Percentiles rank a stretch among this genome's conserved stretches.
Conservation (phyloP, 352 stramenopile species). For the Pythium dissimile region DNA sequence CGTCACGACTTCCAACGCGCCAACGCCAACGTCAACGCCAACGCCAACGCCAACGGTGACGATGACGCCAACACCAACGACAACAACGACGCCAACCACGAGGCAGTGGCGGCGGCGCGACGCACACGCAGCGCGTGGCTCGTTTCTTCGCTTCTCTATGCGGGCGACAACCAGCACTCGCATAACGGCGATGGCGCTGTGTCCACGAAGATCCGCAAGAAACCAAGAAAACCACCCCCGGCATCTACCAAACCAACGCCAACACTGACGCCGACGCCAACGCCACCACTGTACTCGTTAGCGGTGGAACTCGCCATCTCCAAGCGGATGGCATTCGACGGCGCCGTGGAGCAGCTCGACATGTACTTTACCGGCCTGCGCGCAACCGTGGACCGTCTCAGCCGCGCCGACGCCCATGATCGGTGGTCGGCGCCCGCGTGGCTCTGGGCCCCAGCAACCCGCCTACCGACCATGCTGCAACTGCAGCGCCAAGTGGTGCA, state of each 20-base stretch:
- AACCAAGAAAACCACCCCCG: background rate
- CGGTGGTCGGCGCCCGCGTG: slow-evolving; percentile 13
- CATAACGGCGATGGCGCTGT: background rate
- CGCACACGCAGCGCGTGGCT: slow-evolving; percentile 51
- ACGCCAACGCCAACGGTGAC: no score
- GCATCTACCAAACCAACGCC: background rate
- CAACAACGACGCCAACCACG: slow-evolving; percentile 15
- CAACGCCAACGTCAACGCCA: background rate
- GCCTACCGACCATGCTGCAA: slow-evolving; percentile 59
- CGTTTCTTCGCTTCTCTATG: slow-evolving; percentile 29
- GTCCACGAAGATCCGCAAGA: background rate
- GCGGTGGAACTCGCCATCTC: slow-evolving; percentile 47
- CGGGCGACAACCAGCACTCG: background rate
- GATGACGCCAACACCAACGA: no score
- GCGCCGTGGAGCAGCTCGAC: slow-evolving; percentile 32
- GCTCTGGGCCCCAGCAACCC: slow-evolving; percentile 16
- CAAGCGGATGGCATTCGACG: slow-evolving; percentile 49
- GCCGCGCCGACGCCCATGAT: background rate
- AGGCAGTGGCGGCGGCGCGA: slow-evolving; percentile 27
- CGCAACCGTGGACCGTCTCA: slow-evolving; percentile 9
- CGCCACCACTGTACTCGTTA: slow-evolving; percentile 42
- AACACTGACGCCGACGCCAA: background rate
- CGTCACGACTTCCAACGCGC: slow-evolving; percentile 41
- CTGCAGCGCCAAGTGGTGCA: slow-evolving; percentile 55
- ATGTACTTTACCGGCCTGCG: slow-evolving; percentile 37